These are phyloP conservation scores for Rosa hybrid DNA, from an alignment of 331 rosid species.

Conservation along the genomic window DNA sequence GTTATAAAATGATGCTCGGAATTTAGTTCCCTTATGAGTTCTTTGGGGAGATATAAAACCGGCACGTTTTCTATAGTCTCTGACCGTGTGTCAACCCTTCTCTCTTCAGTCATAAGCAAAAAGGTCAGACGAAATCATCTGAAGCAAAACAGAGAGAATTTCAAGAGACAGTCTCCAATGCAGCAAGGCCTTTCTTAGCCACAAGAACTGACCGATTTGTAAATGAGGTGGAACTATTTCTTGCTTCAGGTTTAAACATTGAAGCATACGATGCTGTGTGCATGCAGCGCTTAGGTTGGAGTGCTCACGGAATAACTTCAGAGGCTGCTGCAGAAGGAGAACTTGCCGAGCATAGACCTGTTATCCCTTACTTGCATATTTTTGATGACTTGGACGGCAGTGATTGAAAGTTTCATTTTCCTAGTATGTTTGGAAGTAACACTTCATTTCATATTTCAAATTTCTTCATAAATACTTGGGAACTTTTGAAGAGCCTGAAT, in stretches of 20 bases:
- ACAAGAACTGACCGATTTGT: conserved; percentile 68
- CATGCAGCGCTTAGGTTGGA: conserved; percentile 81
- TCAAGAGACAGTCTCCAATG: conserved; percentile 44
- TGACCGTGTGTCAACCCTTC: background rate
- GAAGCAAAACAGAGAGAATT: conserved; percentile 62
- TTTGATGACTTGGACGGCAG: conserved; percentile 67
- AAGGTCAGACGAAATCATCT: conserved; percentile 23
- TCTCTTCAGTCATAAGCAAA: conserved; percentile 45
- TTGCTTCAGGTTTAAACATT: conserved; percentile 82
- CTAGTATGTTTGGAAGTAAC: no score
- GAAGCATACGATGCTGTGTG: conserved; percentile 88
- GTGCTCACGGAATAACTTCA: conserved; percentile 43
- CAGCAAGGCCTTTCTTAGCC: conserved; percentile 66
- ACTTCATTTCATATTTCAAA: no score
- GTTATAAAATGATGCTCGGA: background rate
- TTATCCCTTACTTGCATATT: conserved; percentile 59
- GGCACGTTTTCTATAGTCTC: background rate
- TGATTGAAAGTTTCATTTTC: conserved; percentile 30
- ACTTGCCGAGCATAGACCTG: conserved; percentile 41
- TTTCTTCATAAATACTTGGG: no score
- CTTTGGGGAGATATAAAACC: background rate
- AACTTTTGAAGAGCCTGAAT: no score
- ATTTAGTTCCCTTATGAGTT: background rate
- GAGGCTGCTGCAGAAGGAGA: conserved; percentile 44
- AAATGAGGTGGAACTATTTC: conserved; percentile 74